Conservation (phyloP, 1,284 basidiomycete genomes). For the Boletus sp. region DNA sequence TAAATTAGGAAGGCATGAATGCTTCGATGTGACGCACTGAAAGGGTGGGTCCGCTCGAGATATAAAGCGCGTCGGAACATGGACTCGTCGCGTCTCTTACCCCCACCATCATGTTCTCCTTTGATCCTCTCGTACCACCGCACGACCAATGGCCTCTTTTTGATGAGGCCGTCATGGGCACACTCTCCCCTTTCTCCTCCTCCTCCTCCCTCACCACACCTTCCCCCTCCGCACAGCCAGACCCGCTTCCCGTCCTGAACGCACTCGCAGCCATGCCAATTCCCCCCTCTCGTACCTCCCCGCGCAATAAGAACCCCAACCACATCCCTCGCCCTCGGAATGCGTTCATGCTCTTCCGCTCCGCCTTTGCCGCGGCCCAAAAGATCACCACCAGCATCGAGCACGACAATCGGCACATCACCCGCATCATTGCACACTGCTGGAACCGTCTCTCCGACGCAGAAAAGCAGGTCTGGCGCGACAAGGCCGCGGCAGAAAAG, state of each 20-base stretch:
- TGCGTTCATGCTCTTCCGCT: constrained; percentile 85
- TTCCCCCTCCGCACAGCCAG: constrained; percentile 10
- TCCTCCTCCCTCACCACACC: constrained; percentile 15
- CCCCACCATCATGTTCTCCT: constrained; percentile 18
- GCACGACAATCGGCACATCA: constrained; percentile 61
- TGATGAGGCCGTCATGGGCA: constrained; percentile 22
- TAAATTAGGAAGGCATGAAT: neutral
- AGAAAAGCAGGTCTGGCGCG: constrained; percentile 54
- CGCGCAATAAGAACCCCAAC: constrained; percentile 38
- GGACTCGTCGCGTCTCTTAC: constrained; percentile 1
- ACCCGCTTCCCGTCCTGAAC: constrained; percentile 17
- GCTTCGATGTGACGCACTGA: constrained; percentile 31
- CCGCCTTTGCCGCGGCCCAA: constrained; percentile 60
- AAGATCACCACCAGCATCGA: constrained; percentile 49
- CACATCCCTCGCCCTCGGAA: constrained; percentile 78
- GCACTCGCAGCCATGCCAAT: constrained; percentile 35
- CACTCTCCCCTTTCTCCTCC: constrained; percentile 16
- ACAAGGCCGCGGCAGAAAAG: constrained; percentile 61
- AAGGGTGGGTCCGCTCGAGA: constrained; percentile 21
- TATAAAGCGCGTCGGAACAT: constrained; percentile 30
- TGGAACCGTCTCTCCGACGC: constrained; percentile 55
- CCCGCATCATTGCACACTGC: constrained; percentile 54
- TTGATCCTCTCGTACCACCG: constrained; percentile 26
- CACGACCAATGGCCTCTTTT: constrained; percentile 31
- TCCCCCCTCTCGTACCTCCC: constrained; percentile 31